Evolutionary conservation across 345 rosid species (phyloP), one percentile per base, ranked within the genome.

Genomic region (Salix koriyanagi): DNA sequence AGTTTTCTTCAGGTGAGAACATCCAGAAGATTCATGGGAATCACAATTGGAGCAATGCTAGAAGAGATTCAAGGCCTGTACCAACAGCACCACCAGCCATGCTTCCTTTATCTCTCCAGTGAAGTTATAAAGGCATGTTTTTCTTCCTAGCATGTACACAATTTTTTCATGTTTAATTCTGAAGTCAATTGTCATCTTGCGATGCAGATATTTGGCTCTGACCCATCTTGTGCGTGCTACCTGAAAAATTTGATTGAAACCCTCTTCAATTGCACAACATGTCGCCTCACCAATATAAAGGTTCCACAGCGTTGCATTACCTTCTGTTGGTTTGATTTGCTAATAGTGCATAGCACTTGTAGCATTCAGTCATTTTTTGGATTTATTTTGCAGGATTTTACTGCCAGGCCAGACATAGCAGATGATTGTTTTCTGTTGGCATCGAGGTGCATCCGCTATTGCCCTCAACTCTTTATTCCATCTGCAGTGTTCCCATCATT

Each of bases 401-500:
- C 98, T 39, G 84, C 93, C 16, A 91, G 97, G 76, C 99, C 99
- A 68, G 99, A 96, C 75, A 87, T 93, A 78, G 95, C 95, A 73
- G 99, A 94, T 86, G 99, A 94, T 86, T 96, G 99, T 80, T 96
- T 93, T 82, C 78, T 96, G 74, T 84, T 96, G 83, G 99, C 99
- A 64, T 96, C 97, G 28, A 89, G 99, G 75, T 96, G 99, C 85
- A 91, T 96, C 78, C 98, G 97, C 50, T 96, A 96, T 83, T 96
- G 98, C 75, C 97, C 97, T 61, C 97, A 89, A 78, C 61, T 93
- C 69, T 93, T 96, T 75, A 85, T 96, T 76, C 94, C 95, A 44
- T 91, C 99, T 73, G 82, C 90, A 36, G 84, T 89, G 79, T 96
- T 96, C 84, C 89, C 92, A 56, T 75, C 88, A n/a, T 82, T 93